A percentile compares a stretch with the other conserved stretches of the same genome.
These are phyloP conservation scores for Lactifluus rugatus DNA, from an alignment of 768 basidiomycete species.

Conservation along the genomic window DNA sequence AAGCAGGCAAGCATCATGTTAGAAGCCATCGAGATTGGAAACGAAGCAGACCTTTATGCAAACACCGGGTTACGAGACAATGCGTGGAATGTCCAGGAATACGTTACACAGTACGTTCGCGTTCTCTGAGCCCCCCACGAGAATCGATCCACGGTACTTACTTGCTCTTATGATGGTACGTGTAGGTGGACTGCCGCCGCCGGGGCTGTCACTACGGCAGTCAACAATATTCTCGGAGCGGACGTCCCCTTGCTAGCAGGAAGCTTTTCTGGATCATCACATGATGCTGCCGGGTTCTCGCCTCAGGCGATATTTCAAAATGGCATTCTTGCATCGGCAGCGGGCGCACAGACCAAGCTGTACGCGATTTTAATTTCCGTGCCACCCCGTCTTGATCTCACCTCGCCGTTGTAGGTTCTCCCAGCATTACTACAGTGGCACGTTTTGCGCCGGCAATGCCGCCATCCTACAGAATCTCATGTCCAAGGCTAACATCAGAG, in stretches of 20 bases:
- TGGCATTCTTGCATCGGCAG: conserved; percentile 34
- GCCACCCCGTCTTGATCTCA: neutral
- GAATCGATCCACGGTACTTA: neutral
- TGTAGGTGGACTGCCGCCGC: conserved; percentile 49
- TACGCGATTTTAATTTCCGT: conserved; percentile 23
- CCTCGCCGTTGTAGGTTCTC: conserved; percentile 34
- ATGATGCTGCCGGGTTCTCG: conserved; percentile 36
- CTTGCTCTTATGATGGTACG: neutral
- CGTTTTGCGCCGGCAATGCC: conserved; percentile 47
- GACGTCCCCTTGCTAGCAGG: conserved; percentile 39
- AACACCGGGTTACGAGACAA: conserved; percentile 35
- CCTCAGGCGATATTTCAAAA: conserved; percentile 44
- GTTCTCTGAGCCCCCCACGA: neutral
- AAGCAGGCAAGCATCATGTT: conserved; percentile 35
- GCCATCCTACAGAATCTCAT: conserved; percentile 54
- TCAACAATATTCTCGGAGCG: conserved; percentile 29
- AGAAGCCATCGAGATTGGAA: conserved; percentile 53
- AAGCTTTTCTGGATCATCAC: conserved; percentile 43
- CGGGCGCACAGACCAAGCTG: conserved; percentile 41
- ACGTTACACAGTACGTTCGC: conserved; percentile 38
- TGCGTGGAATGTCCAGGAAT: conserved; percentile 35
- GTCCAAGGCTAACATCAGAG: conserved; percentile 45
- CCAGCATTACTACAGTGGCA: conserved; percentile 45
- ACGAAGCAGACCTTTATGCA: conserved; percentile 49
- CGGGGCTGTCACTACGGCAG: conserved; percentile 33